A percentile compares a stretch with the other conserved stretches of the same genome.
phyloP scores from a whole-genome alignment of 352 stramenopile genomes.

The Phytophthora hibernalis region DNA sequence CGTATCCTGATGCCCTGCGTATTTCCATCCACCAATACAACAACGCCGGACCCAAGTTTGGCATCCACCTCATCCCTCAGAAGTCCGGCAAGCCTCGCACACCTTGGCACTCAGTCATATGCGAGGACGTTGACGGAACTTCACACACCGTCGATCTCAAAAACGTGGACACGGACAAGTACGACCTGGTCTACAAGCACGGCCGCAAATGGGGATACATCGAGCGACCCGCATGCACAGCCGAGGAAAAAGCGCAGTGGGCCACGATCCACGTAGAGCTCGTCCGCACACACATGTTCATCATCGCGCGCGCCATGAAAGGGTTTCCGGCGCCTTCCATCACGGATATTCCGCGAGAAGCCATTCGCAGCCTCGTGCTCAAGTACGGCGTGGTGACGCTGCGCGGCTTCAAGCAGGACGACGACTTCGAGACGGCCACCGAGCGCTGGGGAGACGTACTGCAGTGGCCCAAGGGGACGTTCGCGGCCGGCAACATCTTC shows the following conservation, averaged over 20 bases:
- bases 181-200: conserved; percentile 31
- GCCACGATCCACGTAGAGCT: conserved; percentile 23
- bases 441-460: conserved; percentile 30
- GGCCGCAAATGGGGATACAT: conserved; percentile 31
- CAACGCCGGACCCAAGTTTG: conserved; percentile 29
- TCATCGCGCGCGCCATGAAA: conserved; percentile 25
- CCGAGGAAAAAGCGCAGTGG: conserved; percentile 26
- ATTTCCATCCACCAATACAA: conserved; percentile 33
- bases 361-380: conserved; percentile 25
- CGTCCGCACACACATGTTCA: conserved; percentile 29
- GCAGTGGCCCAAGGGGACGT: conserved; percentile 29
- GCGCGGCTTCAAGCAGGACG: conserved; percentile 32
- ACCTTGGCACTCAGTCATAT: conserved; percentile 20
- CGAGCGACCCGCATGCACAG: conserved; percentile 19
- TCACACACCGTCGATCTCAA: conserved; percentile 20
- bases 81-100: conserved; percentile 13
- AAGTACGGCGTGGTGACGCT: conserved; percentile 28
- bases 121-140: conserved; percentile 22
- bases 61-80: conserved; percentile 22
- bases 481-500: conserved; percentile 30
- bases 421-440: conserved; percentile 26
- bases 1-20: conserved; percentile 18
- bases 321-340: conserved; percentile 19
- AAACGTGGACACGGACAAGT: conserved; percentile 33
- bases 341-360: conserved; percentile 26